These are phyloP conservation scores for Aspergillus indologenus DNA, from an alignment of 495 filamentous ascomycete species.

Conservation along the genomic window DNA sequence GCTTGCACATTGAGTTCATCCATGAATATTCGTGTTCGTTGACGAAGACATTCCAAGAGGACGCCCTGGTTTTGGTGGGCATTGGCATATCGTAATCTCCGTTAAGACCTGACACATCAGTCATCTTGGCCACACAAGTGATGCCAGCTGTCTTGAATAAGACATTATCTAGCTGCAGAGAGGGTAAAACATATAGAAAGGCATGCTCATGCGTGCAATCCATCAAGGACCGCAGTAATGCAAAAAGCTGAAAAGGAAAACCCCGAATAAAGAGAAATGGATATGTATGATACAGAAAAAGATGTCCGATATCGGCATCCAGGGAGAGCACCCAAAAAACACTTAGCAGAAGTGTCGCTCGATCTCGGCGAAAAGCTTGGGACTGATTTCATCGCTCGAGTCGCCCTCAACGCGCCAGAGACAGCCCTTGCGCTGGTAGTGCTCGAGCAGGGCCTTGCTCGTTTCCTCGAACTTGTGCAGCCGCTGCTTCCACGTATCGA, in stretches of 20 bases:
- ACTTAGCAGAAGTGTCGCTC: constrained; percentile 65
- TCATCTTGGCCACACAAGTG: not conserved
- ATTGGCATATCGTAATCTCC: constrained; percentile 3
- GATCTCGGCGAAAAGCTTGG: constrained; percentile 77
- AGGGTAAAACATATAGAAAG: not conserved
- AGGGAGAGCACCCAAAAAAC: constrained; percentile 15
- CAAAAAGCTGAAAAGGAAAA: constrained; percentile 9
- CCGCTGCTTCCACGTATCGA: constrained; percentile 78
- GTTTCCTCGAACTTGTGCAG: constrained; percentile 82
- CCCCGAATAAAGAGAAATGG: constrained; percentile 1
- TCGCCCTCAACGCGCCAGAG: constrained; percentile 84
- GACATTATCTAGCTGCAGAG: not conserved
- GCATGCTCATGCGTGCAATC: not conserved
- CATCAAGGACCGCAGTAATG: constrained; percentile 5
- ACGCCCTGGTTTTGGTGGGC: not conserved
- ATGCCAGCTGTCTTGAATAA: not conserved
- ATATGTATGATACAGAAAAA: constrained; percentile 16
- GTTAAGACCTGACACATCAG: constrained; percentile 5
- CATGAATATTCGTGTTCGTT: not conserved
- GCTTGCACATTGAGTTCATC: not conserved
- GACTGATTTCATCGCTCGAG: constrained; percentile 90
- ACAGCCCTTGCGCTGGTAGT: constrained; percentile 83
- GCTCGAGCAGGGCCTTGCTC: constrained; percentile 77
- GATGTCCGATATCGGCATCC: constrained; percentile 23
- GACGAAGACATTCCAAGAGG: not conserved